phyloP scores from a whole-genome alignment of 2,329 filamentous ascomycete species.

The Coniochaeta sp. region DNA sequence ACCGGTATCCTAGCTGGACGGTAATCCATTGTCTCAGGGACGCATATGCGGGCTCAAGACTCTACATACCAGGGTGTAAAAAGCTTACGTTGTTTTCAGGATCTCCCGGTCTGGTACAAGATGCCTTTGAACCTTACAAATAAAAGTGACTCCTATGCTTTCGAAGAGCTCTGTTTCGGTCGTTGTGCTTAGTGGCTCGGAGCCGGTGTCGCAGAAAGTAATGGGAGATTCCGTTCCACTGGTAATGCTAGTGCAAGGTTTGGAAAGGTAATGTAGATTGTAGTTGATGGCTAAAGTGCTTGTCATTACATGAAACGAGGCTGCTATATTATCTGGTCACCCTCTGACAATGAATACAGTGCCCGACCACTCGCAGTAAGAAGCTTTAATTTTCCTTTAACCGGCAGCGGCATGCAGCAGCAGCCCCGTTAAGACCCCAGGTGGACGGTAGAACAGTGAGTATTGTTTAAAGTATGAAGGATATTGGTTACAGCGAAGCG shows the following conservation, averaged over 20 bases:
- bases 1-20: not conserved
- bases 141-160: no score
- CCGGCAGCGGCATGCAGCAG: not conserved
- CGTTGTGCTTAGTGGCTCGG: not conserved
- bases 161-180: no score
- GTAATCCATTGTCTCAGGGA: not conserved
- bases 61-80: not conserved
- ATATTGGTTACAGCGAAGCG: not conserved
- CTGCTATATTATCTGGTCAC: not conserved
- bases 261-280: constrained; percentile 8
- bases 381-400: not conserved
- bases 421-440: not conserved
- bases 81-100: not conserved
- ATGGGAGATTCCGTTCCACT: not conserved
- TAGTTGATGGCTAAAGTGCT: constrained; percentile 16
- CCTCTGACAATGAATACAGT: not conserved
- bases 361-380: not conserved
- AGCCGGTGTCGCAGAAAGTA: not conserved
- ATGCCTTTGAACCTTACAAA: no score
- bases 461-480: not conserved
- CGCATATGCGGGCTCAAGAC: not conserved
- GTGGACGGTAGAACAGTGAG: not conserved
- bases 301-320: constrained; percentile 12
- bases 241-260: not conserved
- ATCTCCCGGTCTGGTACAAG: not conserved